Evolutionary conservation across 1,284 basidiomycete genomes (phyloP).

Genomic region (Microbotryum scabiosae): DNA sequence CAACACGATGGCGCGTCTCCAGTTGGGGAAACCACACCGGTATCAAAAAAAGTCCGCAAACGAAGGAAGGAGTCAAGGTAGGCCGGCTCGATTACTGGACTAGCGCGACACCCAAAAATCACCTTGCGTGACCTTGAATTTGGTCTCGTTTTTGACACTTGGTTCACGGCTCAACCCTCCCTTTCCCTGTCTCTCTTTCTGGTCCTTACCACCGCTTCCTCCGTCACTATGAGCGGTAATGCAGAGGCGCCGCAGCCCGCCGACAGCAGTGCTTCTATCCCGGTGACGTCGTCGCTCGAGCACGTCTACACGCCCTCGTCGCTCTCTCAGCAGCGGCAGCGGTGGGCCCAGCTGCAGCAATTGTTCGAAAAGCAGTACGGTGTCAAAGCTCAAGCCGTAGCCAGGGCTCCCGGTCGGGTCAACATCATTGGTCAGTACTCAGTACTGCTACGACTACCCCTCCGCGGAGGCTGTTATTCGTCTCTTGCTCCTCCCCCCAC

Average conservation of each 20-base stretch:
- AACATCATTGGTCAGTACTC: slow-evolving; percentile 30
- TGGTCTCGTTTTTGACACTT: not conserved
- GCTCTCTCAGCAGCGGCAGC: slow-evolving; percentile 39
- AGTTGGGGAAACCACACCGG: too few species aligned
- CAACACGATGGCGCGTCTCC: too few species aligned
- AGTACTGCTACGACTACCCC: not conserved
- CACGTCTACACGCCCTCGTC: slow-evolving; percentile 28
- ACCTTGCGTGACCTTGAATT: not conserved
- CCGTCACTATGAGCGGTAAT: not conserved
- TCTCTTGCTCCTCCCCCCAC: not conserved
- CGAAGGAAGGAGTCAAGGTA: too few species aligned
- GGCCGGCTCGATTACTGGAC: too few species aligned
- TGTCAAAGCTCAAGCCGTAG: slow-evolving; percentile 57
- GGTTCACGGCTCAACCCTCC: not conserved
- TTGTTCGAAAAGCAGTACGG: slow-evolving; percentile 61
- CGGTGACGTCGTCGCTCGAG: slow-evolving; percentile 4
- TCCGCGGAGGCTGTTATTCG: not conserved
- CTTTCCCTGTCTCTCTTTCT: not conserved
- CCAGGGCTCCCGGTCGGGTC: slow-evolving; percentile 73
- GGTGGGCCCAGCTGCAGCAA: slow-evolving; percentile 57
- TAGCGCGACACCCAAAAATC: not conserved
- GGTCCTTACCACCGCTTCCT: not conserved
- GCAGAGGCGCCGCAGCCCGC: slow-evolving; percentile 2
- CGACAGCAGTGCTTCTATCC: slow-evolving; percentile 4
- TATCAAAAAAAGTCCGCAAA: too few species aligned